These are phyloP conservation scores for Didymella pomorum DNA, from an alignment of 2,329 filamentous ascomycete genomes.

Conservation along the genomic window DNA sequence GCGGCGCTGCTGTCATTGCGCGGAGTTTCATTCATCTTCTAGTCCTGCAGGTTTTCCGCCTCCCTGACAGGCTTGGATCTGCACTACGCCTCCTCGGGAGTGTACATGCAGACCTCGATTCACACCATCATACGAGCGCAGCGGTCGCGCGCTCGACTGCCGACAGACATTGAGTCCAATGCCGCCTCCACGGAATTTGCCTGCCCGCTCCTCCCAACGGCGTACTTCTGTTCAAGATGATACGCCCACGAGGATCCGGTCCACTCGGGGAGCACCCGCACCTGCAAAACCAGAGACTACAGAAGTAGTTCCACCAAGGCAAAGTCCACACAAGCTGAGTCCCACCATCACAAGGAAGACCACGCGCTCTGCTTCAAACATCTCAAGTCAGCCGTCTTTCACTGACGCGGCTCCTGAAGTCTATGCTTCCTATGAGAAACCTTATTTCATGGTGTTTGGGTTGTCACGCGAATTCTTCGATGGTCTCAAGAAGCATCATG, in stretches of 20 bases:
- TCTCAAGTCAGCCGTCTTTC: slow-evolving; percentile 43
- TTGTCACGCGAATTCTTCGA: slow-evolving; percentile 45
- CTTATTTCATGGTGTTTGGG: slow-evolving; percentile 47
- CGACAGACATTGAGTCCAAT: slow-evolving; percentile 27
- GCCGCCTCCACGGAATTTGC: slow-evolving; percentile 37
- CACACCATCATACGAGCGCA: slow-evolving; percentile 26
- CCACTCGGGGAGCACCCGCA: slow-evolving; percentile 42
- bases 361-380: slow-evolving; percentile 48
- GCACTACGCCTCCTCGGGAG: slow-evolving; percentile 46
- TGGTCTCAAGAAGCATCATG: slow-evolving; percentile 40
- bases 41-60: slow-evolving; percentile 35
- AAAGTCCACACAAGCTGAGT: slow-evolving; percentile 38
- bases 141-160: slow-evolving; percentile 18
- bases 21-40: slow-evolving; percentile 35
- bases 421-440: slow-evolving; percentile 44
- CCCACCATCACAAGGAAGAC: slow-evolving; percentile 43
- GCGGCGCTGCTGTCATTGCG: slow-evolving; percentile 26
- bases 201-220: slow-evolving; percentile 41
- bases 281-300: slow-evolving; percentile 38
- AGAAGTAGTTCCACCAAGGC: slow-evolving; percentile 37
- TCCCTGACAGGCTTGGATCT: slow-evolving; percentile 45
- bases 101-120: slow-evolving; percentile 36
- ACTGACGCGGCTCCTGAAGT: slow-evolving; percentile 38
- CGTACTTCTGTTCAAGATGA: slow-evolving; percentile 46
- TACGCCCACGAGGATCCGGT: slow-evolving; percentile 44